phyloP scores from a whole-genome alignment of 441 rosid species.

The Oxalis stricta region DNA sequence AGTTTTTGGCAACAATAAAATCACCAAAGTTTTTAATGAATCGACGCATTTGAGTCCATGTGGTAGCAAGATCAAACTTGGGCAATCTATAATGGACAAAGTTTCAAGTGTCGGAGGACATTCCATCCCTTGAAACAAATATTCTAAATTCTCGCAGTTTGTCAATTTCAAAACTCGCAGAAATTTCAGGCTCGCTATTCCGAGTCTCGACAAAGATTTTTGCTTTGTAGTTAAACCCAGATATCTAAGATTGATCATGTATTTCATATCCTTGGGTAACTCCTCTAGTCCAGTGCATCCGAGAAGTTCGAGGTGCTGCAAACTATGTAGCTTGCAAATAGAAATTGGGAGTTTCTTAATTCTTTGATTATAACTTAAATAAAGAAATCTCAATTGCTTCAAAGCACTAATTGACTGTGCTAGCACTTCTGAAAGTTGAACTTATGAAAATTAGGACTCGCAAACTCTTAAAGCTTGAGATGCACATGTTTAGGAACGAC shows the following conservation, averaged over 20 bases:
- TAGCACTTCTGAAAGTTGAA: neutral
- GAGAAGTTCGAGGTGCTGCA: conserved; percentile 8
- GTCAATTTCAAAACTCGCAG: neutral
- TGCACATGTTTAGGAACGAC: too few relatives aligned
- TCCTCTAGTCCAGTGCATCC: conserved; percentile 7
- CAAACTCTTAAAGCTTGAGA: neutral
- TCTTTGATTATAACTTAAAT: neutral
- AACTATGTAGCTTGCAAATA: conserved; percentile 6
- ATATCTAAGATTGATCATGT: conserved; percentile 5
- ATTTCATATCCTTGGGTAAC: conserved; percentile 8
- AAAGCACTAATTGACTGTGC: conserved; percentile 2
- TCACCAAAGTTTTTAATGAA: too few relatives aligned
- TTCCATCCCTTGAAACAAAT: too few relatives aligned
- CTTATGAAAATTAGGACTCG: neutral
- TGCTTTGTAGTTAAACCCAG: conserved; percentile 5
- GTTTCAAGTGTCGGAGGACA: too few relatives aligned
- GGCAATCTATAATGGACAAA: too few relatives aligned
- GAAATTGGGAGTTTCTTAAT: conserved; percentile 12
- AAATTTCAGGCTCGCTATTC: conserved; percentile 10
- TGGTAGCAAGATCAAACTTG: too few relatives aligned
- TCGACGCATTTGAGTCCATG: too few relatives aligned
- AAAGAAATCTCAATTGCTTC: conserved; percentile 13
- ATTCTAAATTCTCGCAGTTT: too few relatives aligned
- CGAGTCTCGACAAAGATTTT: neutral
- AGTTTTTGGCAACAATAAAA: too few relatives aligned